A percentile compares a stretch with the other conserved stretches of the same genome.
These are phyloP conservation scores for Cucurbita ficifolia DNA, from an alignment of 306 rosid genomes.

Conservation along the genomic window DNA sequence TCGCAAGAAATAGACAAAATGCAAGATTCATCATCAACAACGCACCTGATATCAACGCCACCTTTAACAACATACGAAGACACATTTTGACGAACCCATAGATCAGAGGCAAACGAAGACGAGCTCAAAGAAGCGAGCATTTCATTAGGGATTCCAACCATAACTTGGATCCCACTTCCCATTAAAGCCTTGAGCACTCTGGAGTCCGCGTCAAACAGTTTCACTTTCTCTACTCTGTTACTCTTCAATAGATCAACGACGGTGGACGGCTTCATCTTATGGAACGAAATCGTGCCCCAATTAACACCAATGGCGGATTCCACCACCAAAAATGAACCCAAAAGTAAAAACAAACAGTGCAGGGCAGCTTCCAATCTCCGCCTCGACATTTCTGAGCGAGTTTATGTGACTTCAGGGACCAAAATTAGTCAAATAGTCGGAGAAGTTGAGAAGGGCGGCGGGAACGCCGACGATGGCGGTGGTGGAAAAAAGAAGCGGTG, in stretches of 20 bases:
- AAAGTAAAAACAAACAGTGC: conserved; percentile 8
- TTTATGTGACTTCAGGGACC: neutral
- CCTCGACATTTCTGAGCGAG: conserved; percentile 19
- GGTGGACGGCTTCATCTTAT: conserved; percentile 50
- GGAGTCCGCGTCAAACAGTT: conserved; percentile 75
- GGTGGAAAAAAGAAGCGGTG: neutral
- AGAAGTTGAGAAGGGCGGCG: neutral
- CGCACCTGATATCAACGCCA: conserved; percentile 84
- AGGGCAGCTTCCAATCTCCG: conserved; percentile 17
- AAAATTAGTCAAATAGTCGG: neutral
- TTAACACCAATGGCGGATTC: conserved; percentile 71
- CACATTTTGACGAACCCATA: conserved; percentile 71
- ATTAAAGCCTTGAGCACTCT: conserved; percentile 35
- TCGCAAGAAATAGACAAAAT: neutral
- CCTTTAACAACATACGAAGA: conserved; percentile 48
- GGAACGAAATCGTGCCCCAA: conserved; percentile 79
- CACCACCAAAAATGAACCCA: conserved; percentile 21
- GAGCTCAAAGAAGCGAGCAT: conserved; percentile 49
- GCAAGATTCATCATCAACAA: neutral
- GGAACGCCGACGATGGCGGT: neutral
- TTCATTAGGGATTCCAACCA: conserved; percentile 86
- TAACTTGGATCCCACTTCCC: conserved; percentile 68
- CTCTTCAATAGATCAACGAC: conserved; percentile 66
- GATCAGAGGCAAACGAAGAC: conserved; percentile 55
- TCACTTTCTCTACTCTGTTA: conserved; percentile 58